Evolutionary conservation across 192 early-diverging fungal genomes (phyloP), one percentile per base, ranked within the genome.

Genomic region (Linnemannia zychae): DNA sequence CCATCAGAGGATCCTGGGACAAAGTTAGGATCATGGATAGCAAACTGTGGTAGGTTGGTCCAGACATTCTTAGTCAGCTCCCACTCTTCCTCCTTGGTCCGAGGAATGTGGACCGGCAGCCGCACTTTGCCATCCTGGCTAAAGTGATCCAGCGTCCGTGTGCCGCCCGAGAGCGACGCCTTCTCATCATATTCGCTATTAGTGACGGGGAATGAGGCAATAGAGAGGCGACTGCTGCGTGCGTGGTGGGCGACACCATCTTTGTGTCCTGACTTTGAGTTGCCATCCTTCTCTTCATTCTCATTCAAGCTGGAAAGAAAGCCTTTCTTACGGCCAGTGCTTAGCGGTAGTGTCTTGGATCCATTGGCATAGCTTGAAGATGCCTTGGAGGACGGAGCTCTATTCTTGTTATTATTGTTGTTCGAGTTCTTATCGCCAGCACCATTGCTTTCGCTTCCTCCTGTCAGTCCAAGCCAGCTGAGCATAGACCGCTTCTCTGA

Each of bases 1-100:
- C 28, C 28, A 63, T 63, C 57, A 31, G 57, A 1, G 15, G 75
- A 34, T 36, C 49, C 44, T 4, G 83, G 78, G 24, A 76, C 63
- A 68, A 72, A 85, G 9, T 73, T 31, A 22, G 74, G 18, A 47
- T 85, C 74, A 48, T 85, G 77, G 38, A 85, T 85, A 1, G 77
- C 83, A 76, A 76, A 79, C 65, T 76, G 40, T 18, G 83, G 77
- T 15, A 85, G 40, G 17, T 85, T 85, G 67, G 83, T 85, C 70
- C 57, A 85, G 1, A 85, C 77, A 46, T 85, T 85, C 78, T 85
- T 79, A 33, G 83, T 85, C 69, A 85, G 31, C 57, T 79, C 83
- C 47, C 48, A 85, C 60, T 79, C 83, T 40, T 85, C 78, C 28
- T 79, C 74, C 33, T 85, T 79, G 68, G 71, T 70, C 20, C 77